Conservation (phyloP, 116 monocot species). For the Papilionanthe hybrid region DNA sequence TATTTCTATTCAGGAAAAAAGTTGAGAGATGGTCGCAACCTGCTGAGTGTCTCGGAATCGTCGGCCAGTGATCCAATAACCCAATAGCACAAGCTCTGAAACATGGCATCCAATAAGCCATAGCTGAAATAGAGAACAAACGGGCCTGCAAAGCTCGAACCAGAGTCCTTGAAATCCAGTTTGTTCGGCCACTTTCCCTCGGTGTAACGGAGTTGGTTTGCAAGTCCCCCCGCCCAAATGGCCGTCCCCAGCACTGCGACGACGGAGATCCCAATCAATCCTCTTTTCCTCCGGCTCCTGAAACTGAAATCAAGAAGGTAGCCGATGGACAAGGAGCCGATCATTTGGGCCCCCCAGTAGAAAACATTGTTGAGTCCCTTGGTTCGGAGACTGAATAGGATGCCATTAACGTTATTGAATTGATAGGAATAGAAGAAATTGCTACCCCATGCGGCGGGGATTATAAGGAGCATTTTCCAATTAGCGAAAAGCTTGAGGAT, state of each 20-base stretch:
- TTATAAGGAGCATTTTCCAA: slow-evolving; percentile 76
- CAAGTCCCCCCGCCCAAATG: slow-evolving; percentile 77
- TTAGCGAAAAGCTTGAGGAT: slow-evolving; percentile 57
- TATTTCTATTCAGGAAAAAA: background rate
- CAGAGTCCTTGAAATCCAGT: slow-evolving; percentile 62
- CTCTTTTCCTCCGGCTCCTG: slow-evolving; percentile 52
- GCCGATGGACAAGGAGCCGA: slow-evolving; percentile 64
- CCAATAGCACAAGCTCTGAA: slow-evolving; percentile 84
- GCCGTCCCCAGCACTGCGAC: slow-evolving; percentile 57
- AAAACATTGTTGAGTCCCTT: slow-evolving; percentile 84
- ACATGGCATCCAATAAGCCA: slow-evolving; percentile 80
- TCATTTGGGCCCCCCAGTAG: slow-evolving; percentile 97
- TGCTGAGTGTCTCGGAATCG: slow-evolving; percentile 72
- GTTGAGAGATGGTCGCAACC: slow-evolving; percentile 18
- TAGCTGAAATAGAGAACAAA: slow-evolving; percentile 79
- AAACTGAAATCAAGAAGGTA: slow-evolving; percentile 62
- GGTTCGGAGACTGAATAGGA: slow-evolving; percentile 71
- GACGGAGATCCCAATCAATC: slow-evolving; percentile 49
- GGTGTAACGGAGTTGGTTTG: slow-evolving; percentile 60
- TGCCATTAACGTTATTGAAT: slow-evolving; percentile 91
- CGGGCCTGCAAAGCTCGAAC: slow-evolving; percentile 50
- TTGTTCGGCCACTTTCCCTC: slow-evolving; percentile 31
- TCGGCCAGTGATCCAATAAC: slow-evolving; percentile 68
- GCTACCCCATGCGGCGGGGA: slow-evolving; percentile 87
- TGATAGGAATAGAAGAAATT: slow-evolving; percentile 99